Base-by-base conservation (phyloP, 2,329 filamentous ascomycete species). In the Parastagonospora nodorum region DNA sequence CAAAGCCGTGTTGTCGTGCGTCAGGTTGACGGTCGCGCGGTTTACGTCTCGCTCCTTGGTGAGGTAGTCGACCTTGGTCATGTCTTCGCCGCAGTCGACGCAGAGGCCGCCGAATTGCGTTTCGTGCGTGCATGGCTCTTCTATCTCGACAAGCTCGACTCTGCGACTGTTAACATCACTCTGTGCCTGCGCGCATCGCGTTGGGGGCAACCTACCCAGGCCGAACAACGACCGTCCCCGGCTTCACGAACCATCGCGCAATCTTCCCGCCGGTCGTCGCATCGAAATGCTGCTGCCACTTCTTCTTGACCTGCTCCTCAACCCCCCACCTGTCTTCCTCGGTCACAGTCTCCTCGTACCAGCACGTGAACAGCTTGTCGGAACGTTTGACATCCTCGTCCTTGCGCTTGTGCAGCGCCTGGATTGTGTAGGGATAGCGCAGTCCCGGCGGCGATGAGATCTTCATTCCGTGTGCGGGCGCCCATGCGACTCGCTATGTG, bases 1-100 rank as follows among this genome's bases (percentile, higher is more conserved):
- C 55, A 99, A 81, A 16, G 87, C 85, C 2, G 89, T 90, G 69
- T 96, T 92, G 72, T 96, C 91, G 75, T 99, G 94, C 27, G 90
- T 88, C 85, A 96, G 96, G 75, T 93, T 93, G 73, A 99, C 93
- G 51, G 89, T 91, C 44, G 94, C 94, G 61, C 93, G 90, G 57
- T 89, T 86, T 2, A 89, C 88, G 72, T 96, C 90, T 62, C 85
- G 84, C 41, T 85, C 80, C 57, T 92, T 88, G 52, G 87, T 91
- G 48, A 90, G 91, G 83, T 91, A 97, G 73, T 87, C 89, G 63
- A 87, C 84, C 66, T 91, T 87, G 47, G 90, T 96, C 92, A 99
- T 96, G 75, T 97, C 92, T 75, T 93, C 91, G 57, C 94, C 94
- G 75, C 94, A 99, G 55, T 92, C 84, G 51, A 87, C 91, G 76